Conservation (phyloP, 345 rosid genomes). For the Syzygium aqueum region DNA sequence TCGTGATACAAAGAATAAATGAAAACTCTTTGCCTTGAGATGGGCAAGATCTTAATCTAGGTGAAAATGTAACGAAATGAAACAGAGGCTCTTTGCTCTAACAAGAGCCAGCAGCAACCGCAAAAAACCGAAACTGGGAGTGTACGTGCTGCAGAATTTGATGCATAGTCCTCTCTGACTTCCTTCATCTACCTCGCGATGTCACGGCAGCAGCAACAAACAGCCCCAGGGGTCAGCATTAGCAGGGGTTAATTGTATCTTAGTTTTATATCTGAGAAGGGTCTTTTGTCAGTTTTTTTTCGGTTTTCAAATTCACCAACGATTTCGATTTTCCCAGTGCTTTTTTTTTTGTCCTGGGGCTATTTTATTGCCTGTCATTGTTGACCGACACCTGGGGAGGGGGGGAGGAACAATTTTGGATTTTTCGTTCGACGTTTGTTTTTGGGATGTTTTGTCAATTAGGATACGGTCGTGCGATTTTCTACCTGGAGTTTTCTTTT, state of each 20-base stretch:
- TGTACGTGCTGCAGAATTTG: neutral
- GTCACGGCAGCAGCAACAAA: neutral
- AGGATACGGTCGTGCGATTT: neutral
- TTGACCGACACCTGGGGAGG: neutral
- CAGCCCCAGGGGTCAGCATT: neutral
- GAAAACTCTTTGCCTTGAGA: neutral
- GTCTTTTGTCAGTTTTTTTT: too few relatives aligned
- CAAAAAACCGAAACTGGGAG: neutral
- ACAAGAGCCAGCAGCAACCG: neutral
- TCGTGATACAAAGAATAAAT: neutral
- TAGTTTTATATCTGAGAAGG: too few relatives aligned
- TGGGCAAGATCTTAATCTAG: neutral
- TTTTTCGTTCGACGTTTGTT: neutral
- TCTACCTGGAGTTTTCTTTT: too few relatives aligned
- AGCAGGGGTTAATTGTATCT: neutral
- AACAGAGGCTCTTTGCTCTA: neutral
- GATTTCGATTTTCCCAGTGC: too few relatives aligned
- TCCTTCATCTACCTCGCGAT: neutral
- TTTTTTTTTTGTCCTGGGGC: neutral
- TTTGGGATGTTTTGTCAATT: neutral
- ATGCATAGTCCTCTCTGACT: neutral
- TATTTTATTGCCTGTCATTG: neutral
- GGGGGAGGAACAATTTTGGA: neutral
- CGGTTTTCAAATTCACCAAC: too few relatives aligned
- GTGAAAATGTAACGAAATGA: neutral